Evolutionary conservation across 2,329 filamentous ascomycete species (phyloP), one percentile per base, ranked within the genome.

Genomic region (Cercospora zeina): DNA sequence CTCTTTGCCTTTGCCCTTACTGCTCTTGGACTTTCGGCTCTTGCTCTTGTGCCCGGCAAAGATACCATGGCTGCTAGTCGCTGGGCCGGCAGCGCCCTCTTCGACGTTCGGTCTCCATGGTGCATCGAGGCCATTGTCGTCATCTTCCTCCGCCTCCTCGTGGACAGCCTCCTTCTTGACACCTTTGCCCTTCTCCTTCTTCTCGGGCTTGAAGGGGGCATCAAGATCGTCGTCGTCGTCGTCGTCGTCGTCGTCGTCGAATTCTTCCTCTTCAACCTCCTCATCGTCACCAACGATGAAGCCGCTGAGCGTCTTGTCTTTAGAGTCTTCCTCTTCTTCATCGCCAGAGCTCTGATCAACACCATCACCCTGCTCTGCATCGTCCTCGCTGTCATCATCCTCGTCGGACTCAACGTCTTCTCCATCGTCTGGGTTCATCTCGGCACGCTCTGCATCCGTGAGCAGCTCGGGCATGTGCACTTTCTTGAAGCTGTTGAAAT

Each of bases 401-500:
- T 75, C 73, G 9, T 74, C 72, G 49, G 76, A 74, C 1, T 80
- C 79, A 0, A 33, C 37, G 5, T 14, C 36, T 76, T 73, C n/a
- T 76, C 65, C 68, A 24, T 51, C 42, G 14, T 14, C 56, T 34
- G 39, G 45, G 36, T 68, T 65, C 6, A 60, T 66, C n/a, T 49
- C 63, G 7, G 73, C 72, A 2, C 70, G 70, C 45, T 76, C 72
- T 30, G 67, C 69, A 10, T 73, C 70, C 4, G 78, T 70, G 11
- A 78, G 68, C 13, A 77, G 71, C 56, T 87, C 81, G 10, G 85
- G 84, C 76, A 87, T 86, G 71, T 93, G 84, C 1, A 89, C 85
- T 68, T 86, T 86, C 70, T 87, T 87, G 78, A 96, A 96, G 7
- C 86, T 82, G 5, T 83, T 79, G 70, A 88, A 88, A 63, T 90